phyloP scores from a whole-genome alignment of 768 basidiomycete genomes.

The Hemileccinum rubropunctum region DNA sequence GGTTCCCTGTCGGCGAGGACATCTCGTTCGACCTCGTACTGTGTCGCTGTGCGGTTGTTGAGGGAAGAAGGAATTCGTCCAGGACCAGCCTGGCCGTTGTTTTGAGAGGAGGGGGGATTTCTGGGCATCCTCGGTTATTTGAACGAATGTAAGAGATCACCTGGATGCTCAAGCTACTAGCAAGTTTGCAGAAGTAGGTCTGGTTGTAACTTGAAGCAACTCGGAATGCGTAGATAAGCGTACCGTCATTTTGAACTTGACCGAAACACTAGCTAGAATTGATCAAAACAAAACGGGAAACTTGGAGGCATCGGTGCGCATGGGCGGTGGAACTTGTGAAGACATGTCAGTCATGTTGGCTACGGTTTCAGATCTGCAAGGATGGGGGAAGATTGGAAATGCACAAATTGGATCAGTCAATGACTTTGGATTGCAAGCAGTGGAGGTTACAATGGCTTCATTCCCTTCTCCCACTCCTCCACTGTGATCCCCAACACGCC shows the following conservation, averaged over 20 bases:
- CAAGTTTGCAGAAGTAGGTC: not conserved
- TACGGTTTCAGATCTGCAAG: not conserved
- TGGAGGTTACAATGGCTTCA: not conserved
- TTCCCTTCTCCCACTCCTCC: slow-evolving; percentile 29
- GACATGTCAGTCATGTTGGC: not conserved
- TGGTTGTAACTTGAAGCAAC: not conserved
- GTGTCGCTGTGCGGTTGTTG: not conserved
- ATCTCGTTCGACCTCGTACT: not conserved
- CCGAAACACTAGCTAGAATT: slow-evolving; percentile 6
- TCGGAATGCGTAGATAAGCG: slow-evolving; percentile 8
- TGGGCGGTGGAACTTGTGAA: not conserved
- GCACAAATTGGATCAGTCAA: no score
- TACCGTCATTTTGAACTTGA: slow-evolving; percentile 17
- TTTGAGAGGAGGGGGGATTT: slow-evolving; percentile 9
- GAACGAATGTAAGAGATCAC: slow-evolving; percentile 14
- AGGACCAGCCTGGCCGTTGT: slow-evolving; percentile 22
- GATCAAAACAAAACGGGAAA: not conserved
- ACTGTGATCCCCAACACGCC: slow-evolving; percentile 57
- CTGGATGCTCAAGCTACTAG: slow-evolving; percentile 12
- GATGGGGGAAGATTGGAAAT: no score
- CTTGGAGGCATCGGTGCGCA: not conserved
- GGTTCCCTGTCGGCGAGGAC: not conserved
- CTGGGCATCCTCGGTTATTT: slow-evolving; percentile 16
- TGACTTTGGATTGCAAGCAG: no score
- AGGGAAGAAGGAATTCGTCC: slow-evolving; percentile 1